Evolutionary conservation across 768 basidiomycete species (phyloP).

Genomic region (Tremella fuciformis): DNA sequence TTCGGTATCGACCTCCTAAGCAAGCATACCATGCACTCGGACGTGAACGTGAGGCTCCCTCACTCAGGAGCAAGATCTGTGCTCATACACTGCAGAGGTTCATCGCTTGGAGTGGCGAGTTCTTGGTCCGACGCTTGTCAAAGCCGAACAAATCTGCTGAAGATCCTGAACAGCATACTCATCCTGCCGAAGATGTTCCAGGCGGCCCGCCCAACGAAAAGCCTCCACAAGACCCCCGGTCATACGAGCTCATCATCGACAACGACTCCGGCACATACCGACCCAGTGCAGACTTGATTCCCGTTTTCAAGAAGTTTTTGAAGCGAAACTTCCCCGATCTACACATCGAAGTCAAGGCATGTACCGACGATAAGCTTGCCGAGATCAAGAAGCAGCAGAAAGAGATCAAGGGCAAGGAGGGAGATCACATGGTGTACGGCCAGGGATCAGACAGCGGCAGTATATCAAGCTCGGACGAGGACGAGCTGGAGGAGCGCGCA

Average conservation of each 20-base stretch:
- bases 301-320: conserved; percentile 62
- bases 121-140: conserved; percentile 62
- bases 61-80: not conserved
- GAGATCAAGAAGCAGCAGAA: conserved; percentile 52
- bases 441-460: conserved; percentile 35
- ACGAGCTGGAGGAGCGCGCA: conserved; percentile 28
- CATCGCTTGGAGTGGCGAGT: conserved; percentile 56
- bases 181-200: conserved; percentile 28
- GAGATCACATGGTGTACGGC: conserved; percentile 38
- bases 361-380: conserved; percentile 54
- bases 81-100: conserved; percentile 51
- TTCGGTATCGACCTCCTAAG: conserved; percentile 83
- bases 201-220: conserved; percentile 33
- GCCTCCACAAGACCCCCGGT: conserved; percentile 49
- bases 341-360: conserved; percentile 59
- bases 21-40: conserved; percentile 77
- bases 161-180: conserved; percentile 55
- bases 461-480: conserved; percentile 40
- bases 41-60: conserved; percentile 55
- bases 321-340: conserved; percentile 73
- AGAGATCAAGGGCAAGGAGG: conserved; percentile 49
- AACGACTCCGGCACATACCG: conserved; percentile 76
- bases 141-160: conserved; percentile 55
- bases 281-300: conserved; percentile 65
- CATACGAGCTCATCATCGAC: conserved; percentile 81